A percentile compares a stretch with the other conserved stretches of the same genome.
Evolutionary conservation across 768 basidiomycete species (phyloP).

Genomic region (Tremella fuciformis): DNA sequence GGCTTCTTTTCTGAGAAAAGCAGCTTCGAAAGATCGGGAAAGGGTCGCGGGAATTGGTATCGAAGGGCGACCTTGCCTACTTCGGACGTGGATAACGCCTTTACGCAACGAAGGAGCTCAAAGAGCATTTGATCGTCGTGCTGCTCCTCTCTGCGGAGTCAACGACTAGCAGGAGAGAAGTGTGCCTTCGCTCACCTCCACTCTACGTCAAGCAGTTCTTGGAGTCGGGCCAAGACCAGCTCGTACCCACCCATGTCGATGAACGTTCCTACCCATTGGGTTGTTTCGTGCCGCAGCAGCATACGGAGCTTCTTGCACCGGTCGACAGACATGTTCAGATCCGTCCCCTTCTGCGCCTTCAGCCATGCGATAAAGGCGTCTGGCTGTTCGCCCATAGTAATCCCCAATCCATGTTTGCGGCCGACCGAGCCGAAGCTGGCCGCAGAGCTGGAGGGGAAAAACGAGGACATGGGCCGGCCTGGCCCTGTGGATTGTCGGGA

Average conservation of each 20-base stretch:
- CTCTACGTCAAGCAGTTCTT: slow-evolving; percentile 89
- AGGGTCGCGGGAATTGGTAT: slow-evolving; percentile 83
- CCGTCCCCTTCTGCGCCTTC: slow-evolving; percentile 30
- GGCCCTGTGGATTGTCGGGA: slow-evolving; percentile 14
- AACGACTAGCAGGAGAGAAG: not conserved
- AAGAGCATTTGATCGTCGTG: slow-evolving; percentile 93
- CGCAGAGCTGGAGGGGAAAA: slow-evolving; percentile 25
- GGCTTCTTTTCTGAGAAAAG: slow-evolving; percentile 98
- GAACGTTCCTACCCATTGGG: slow-evolving; percentile 86
- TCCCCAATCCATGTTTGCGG: slow-evolving; percentile 24
- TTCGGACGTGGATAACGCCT: slow-evolving; percentile 73
- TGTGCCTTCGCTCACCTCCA: slow-evolving; percentile 69
- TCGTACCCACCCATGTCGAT: slow-evolving; percentile 79
- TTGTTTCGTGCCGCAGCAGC: slow-evolving; percentile 85
- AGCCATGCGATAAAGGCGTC: slow-evolving; percentile 39
- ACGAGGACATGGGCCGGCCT: slow-evolving; percentile 26
- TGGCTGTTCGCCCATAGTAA: slow-evolving; percentile 37
- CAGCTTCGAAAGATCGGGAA: slow-evolving; percentile 73
- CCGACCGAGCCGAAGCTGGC: not conserved
- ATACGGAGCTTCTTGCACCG: slow-evolving; percentile 81
- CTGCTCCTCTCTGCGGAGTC: slow-evolving; percentile 75
- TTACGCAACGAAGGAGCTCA: slow-evolving; percentile 88
- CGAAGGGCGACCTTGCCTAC: slow-evolving; percentile 85
- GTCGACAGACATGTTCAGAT: slow-evolving; percentile 70
- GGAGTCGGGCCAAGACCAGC: slow-evolving; percentile 73